Evolutionary conservation across 2,329 filamentous ascomycete genomes (phyloP).

Genomic region (Aspergillus sergii): DNA sequence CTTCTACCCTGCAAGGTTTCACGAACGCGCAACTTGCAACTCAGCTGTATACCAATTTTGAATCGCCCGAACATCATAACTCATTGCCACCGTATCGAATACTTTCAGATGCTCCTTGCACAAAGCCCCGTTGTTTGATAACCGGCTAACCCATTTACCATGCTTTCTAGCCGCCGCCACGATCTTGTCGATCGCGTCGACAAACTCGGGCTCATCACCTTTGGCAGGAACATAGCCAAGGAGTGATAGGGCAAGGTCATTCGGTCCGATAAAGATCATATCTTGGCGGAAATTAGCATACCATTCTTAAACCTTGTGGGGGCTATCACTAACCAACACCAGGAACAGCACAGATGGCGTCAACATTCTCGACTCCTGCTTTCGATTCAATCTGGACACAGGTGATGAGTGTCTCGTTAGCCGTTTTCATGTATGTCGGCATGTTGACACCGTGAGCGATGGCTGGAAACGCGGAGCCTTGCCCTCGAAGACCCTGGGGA

Average conservation of each 20-base stretch:
- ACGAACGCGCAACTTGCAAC: constrained; percentile 42
- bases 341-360: constrained; percentile 40
- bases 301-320: not conserved
- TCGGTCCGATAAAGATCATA: constrained; percentile 39
- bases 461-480: constrained; percentile 29
- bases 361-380: constrained; percentile 42
- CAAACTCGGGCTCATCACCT: constrained; percentile 54
- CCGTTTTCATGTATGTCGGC: constrained; percentile 34
- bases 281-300: not conserved
- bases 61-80: constrained; percentile 49
- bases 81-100: constrained; percentile 52
- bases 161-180: constrained; percentile 60
- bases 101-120: constrained; percentile 41
- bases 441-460: constrained; percentile 34
- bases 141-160: constrained; percentile 65
- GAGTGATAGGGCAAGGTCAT: constrained; percentile 17
- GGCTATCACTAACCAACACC: constrained; percentile 29
- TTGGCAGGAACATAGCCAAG: not conserved
- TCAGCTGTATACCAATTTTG: constrained; percentile 51
- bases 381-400: constrained; percentile 44
- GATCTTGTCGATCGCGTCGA: constrained; percentile 61
- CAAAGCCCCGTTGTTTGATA: constrained; percentile 41
- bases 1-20: constrained; percentile 3
- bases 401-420: constrained; percentile 36
- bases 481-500: constrained; percentile 29